These are phyloP conservation scores for Hypericum perforatum DNA, from an alignment of 345 rosid genomes.

Conservation along the genomic window DNA sequence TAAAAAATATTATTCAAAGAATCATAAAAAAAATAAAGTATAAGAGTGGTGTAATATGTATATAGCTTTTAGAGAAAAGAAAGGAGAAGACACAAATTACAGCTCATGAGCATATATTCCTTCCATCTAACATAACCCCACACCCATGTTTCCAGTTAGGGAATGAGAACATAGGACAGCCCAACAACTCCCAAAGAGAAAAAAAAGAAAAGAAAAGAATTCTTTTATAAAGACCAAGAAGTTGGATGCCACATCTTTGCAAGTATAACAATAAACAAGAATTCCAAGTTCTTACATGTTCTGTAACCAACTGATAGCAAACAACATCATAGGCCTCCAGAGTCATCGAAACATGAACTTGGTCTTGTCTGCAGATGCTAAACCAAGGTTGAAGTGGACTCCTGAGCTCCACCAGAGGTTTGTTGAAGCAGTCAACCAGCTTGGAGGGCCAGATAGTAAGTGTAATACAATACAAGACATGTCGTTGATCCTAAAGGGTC, in stretches of 20 bases:
- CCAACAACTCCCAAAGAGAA: conserved; percentile 29
- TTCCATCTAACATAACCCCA: conserved; percentile 47
- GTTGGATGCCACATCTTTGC: conserved; percentile 16
- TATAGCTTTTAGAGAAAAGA: too few species aligned
- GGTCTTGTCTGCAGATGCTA: conserved; percentile 78
- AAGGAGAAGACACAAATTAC: conserved; percentile 8
- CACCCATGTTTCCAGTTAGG: conserved; percentile 59
- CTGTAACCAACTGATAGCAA: conserved; percentile 12
- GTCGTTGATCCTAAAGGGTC: neutral
- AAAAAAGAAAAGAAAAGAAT: too few species aligned
- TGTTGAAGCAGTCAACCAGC: conserved; percentile 63
- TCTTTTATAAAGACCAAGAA: conserved; percentile 16
- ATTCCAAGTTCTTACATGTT: conserved; percentile 4
- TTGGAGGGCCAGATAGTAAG: conserved; percentile 90
- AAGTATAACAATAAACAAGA: neutral
- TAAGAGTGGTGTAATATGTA: too few species aligned
- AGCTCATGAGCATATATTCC: conserved; percentile 75
- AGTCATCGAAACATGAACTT: conserved; percentile 47
- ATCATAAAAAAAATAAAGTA: too few species aligned
- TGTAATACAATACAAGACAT: conserved; percentile 2
- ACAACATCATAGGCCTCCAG: conserved; percentile 23
- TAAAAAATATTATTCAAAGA: too few species aligned
- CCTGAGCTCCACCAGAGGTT: conserved; percentile 84
- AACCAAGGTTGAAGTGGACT: conserved; percentile 97
- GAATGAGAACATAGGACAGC: conserved; percentile 49